These are phyloP conservation scores for Puccinia horiana DNA, from an alignment of 1,284 basidiomycete genomes.

Conservation along the genomic window DNA sequence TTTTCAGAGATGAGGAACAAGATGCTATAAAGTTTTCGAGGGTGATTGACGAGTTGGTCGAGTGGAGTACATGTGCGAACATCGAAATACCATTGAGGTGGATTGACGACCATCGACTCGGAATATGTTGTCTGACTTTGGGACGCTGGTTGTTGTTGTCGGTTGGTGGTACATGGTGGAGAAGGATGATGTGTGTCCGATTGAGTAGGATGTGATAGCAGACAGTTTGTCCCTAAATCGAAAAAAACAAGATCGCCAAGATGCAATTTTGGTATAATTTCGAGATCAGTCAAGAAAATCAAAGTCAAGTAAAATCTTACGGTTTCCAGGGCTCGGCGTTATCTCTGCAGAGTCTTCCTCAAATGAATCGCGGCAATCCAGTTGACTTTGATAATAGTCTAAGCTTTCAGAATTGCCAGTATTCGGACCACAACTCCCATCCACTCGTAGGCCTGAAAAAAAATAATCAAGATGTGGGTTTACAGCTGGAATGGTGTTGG, in stretches of 20 bases:
- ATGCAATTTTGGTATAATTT: neutral
- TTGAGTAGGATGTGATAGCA: neutral
- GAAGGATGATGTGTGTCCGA: neutral
- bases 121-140: slow-evolving; percentile 16
- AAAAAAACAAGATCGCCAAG: neutral
- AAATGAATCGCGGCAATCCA: slow-evolving; percentile 26
- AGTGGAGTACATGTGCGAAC: slow-evolving; percentile 27
- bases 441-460: neutral
- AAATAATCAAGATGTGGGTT: neutral
- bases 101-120: slow-evolving; percentile 38
- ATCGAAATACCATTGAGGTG: slow-evolving; percentile 45
- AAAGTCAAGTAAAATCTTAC: too few species aligned
- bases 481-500: too few species aligned
- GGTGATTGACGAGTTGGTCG: neutral
- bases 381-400: slow-evolving; percentile 33
- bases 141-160: neutral
- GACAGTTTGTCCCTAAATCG: neutral
- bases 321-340: neutral
- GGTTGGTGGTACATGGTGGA: neutral
- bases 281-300: neutral
- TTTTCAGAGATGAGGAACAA: slow-evolving; percentile 28
- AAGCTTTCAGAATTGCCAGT: slow-evolving; percentile 17
- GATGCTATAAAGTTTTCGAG: neutral
- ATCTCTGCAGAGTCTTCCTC: neutral
- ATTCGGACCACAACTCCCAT: neutral